A percentile compares a stretch with the other conserved stretches of the same genome.
Conservation (phyloP, 306 rosid species). For the Clitoria ternatea region DNA sequence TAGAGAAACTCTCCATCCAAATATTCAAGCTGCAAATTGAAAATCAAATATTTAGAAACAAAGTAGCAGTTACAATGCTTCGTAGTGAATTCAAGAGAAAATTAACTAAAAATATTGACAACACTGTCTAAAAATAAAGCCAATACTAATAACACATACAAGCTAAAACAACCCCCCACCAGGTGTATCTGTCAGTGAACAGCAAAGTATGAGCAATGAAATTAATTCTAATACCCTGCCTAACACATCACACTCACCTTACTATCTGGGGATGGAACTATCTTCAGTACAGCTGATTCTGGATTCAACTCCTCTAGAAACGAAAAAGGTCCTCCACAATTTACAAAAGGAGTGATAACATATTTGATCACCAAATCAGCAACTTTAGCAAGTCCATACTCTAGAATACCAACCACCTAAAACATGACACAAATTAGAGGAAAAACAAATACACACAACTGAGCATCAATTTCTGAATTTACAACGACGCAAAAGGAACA, state of each 20-base stretch:
- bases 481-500: background rate
- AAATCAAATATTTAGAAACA: constrained; percentile 28
- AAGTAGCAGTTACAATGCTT: constrained; percentile 5
- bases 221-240: background rate
- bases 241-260: constrained; percentile 40
- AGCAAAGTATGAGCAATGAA: background rate
- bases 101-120: background rate
- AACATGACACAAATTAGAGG: constrained; percentile 1
- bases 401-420: constrained; percentile 77
- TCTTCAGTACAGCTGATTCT: constrained; percentile 52
- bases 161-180: background rate
- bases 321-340: constrained; percentile 40
- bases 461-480: background rate
- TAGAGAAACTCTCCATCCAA: constrained; percentile 64
- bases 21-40: constrained; percentile 50
- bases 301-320: constrained; percentile 54
- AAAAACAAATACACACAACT: background rate
- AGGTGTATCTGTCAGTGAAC: background rate
- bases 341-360: constrained; percentile 56
- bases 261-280: constrained; percentile 44
- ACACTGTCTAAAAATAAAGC: background rate
- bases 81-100: background rate
- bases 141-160: background rate
- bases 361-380: constrained; percentile 82
- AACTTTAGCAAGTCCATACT: constrained; percentile 86